These are phyloP conservation scores for Lasiodiplodia sp. DNA, from an alignment of 2,329 filamentous ascomycete species.

Conservation along the genomic window DNA sequence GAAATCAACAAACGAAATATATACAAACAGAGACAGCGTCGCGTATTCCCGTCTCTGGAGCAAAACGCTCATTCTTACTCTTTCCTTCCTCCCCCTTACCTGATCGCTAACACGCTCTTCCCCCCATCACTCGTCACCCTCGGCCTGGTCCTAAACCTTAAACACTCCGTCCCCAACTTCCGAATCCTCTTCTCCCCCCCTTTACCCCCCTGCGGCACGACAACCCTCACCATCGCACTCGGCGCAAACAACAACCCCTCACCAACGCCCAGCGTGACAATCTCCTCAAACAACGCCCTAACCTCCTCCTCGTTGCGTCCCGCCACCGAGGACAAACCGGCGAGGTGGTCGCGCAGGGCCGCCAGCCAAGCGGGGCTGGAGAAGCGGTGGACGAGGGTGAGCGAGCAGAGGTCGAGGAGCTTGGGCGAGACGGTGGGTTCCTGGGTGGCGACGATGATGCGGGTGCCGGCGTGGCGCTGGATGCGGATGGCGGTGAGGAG, in stretches of 20 bases:
- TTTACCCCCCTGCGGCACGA: neutral
- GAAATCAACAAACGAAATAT: neutral
- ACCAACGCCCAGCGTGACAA: constrained; percentile 50
- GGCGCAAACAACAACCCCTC: constrained; percentile 28
- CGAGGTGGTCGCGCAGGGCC: constrained; percentile 56
- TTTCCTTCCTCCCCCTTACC: neutral
- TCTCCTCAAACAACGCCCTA: constrained; percentile 51
- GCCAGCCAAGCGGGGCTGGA: constrained; percentile 69
- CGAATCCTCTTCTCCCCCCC: neutral
- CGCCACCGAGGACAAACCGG: constrained; percentile 44
- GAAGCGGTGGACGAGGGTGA: constrained; percentile 78
- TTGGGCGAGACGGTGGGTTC: constrained; percentile 75
- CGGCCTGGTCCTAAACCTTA: constrained; percentile 29
- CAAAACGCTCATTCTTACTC: neutral
- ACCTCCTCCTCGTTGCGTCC: constrained; percentile 34
- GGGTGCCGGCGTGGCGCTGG: constrained; percentile 72
- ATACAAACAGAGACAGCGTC: neutral
- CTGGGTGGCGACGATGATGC: constrained; percentile 77
- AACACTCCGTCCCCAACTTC: constrained; percentile 25
- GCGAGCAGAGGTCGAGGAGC: constrained; percentile 73
- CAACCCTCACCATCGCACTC: constrained; percentile 4
- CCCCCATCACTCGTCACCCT: constrained; percentile 28
- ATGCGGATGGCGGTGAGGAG: constrained; percentile 70
- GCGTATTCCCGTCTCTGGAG: too few relatives aligned
- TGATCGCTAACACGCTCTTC: constrained; percentile 27